Evolutionary conservation across 305 asterid species (phyloP).

Genomic region (Withania somnifera): DNA sequence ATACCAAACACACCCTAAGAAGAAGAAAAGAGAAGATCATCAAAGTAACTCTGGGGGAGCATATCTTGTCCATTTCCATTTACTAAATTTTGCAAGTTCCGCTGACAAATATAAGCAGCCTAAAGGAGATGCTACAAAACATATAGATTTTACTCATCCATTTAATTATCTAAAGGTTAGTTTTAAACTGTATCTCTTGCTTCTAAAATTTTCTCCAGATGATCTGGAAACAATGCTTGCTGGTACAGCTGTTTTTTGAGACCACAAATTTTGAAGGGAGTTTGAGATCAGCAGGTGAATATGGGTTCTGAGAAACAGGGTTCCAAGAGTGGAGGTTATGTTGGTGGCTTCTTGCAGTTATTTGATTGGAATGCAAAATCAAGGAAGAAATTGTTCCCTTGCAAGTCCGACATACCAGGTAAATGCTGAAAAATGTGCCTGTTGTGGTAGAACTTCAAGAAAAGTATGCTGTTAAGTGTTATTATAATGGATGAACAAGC

Average conservation of each 20-base stretch:
- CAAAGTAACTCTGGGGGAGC: background rate
- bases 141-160: background rate
- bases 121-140: background rate
- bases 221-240: constrained; percentile 7
- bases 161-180: background rate
- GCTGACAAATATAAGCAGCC: background rate
- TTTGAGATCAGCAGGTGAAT: background rate
- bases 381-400: constrained; percentile 68
- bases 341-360: constrained; percentile 72
- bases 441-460: background rate
- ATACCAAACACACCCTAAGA: too few species aligned
- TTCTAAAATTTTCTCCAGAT: constrained; percentile 25
- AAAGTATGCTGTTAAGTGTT: background rate
- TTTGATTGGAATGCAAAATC: constrained; percentile 93
- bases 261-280: constrained; percentile 11
- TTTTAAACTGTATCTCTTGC: background rate
- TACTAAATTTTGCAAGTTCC: background rate
- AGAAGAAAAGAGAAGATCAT: background rate
- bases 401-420: constrained; percentile 61
- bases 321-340: constrained; percentile 57
- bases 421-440: background rate
- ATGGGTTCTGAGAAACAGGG: constrained; percentile 68
- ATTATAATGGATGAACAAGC: background rate
- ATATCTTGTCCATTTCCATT: background rate
- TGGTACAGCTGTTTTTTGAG: constrained; percentile 1